Evolutionary conservation across 441 rosid species (phyloP).

Genomic region (Breynia disticha): DNA sequence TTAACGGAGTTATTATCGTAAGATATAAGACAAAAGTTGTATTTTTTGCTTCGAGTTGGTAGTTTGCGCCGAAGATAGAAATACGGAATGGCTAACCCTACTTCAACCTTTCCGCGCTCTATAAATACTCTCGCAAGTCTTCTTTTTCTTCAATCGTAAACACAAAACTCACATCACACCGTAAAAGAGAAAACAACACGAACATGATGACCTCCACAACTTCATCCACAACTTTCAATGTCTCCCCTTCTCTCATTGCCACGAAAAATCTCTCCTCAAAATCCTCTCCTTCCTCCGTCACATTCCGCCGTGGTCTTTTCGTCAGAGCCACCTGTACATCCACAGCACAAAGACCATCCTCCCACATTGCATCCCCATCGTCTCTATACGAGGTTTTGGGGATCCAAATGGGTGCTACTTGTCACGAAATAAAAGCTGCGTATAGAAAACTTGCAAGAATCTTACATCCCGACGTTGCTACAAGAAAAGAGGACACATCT

Average conservation of each 20-base stretch:
- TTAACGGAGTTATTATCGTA: too few relatives aligned
- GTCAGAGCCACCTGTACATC: conserved; percentile 30
- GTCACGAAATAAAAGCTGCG: conserved; percentile 55
- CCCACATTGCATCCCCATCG: conserved; percentile 10
- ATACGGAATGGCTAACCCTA: conserved; percentile 23
- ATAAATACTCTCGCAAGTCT: not conserved
- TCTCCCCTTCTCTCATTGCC: conserved; percentile 15
- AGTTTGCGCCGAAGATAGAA: too few relatives aligned
- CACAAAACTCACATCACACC: not conserved
- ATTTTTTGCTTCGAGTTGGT: too few relatives aligned
- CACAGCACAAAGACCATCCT: conserved; percentile 26
- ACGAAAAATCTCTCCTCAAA: conserved; percentile 2
- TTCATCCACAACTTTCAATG: conserved; percentile 10
- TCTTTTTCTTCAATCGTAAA: not conserved
- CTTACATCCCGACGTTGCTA: conserved; percentile 51
- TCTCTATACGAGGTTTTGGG: conserved; percentile 53
- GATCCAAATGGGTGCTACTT: conserved; percentile 42
- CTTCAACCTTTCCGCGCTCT: not conserved
- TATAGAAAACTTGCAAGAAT: conserved; percentile 50
- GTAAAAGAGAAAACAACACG: not conserved
- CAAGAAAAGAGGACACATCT: conserved; percentile 8
- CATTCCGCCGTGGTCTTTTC: conserved; percentile 29
- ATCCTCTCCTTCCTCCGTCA: conserved; percentile 15
- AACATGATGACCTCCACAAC: conserved; percentile 22
- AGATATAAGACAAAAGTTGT: too few relatives aligned